phyloP scores from a whole-genome alignment of 1,284 basidiomycete species.

The Rhodotorula mucilaginosa region DNA sequence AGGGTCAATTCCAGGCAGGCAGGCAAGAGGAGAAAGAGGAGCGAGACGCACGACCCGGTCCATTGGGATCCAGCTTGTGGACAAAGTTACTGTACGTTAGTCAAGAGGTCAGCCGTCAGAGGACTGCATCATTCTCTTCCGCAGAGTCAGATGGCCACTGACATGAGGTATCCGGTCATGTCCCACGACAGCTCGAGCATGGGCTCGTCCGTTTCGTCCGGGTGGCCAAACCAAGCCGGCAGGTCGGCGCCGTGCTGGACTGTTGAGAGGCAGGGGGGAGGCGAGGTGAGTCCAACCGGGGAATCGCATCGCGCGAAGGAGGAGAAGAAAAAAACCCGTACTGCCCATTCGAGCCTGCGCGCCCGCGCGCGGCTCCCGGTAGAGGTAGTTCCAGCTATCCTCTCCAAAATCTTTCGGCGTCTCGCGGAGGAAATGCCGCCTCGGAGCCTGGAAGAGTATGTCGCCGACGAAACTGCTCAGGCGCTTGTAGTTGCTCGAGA shows the following conservation, averaged over 20 bases:
- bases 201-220: slow-evolving; percentile 14
- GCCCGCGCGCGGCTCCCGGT: slow-evolving; percentile 20
- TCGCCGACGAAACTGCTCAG: slow-evolving; percentile 30
- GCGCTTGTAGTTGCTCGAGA: slow-evolving; percentile 24
- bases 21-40: not conserved
- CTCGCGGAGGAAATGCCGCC: slow-evolving; percentile 35
- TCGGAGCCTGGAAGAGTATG: slow-evolving; percentile 38
- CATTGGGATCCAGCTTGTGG: slow-evolving; percentile 33
- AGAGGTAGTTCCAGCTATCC: slow-evolving; percentile 35
- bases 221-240: slow-evolving; percentile 32
- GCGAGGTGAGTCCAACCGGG: too few relatives aligned
- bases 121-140: too few relatives aligned
- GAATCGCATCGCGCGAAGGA: too few relatives aligned
- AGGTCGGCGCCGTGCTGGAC: slow-evolving; percentile 38
- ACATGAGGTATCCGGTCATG: slow-evolving; percentile 41
- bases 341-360: slow-evolving; percentile 27
- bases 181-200: slow-evolving; percentile 26
- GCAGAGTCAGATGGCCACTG: not conserved
- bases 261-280: not conserved
- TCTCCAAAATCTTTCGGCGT: slow-evolving; percentile 41
- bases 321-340: slow-evolving; percentile 3
- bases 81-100: slow-evolving; percentile 32
- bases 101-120: too few relatives aligned
- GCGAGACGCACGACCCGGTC: slow-evolving; percentile 27
- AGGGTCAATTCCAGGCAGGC: not conserved